Evolutionary conservation across 345 rosid species (phyloP).

Genomic region (Syzygium aromaticum): DNA sequence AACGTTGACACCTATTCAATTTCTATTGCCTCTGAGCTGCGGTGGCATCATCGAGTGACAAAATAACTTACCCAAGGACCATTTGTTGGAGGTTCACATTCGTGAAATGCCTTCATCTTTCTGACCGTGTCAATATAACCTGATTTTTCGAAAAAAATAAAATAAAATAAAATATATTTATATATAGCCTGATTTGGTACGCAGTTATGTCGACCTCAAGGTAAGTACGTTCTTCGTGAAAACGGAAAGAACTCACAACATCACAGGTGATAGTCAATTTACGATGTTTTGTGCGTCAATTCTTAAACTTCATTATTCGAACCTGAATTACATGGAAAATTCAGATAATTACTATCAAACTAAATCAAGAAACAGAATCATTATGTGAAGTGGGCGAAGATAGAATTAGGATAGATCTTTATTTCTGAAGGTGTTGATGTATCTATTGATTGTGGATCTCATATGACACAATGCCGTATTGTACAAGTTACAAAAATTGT

Average conservation of each 20-base stretch:
- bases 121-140: background rate
- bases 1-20: background rate
- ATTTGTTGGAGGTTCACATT: background rate
- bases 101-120: background rate
- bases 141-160: background rate
- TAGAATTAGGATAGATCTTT: background rate
- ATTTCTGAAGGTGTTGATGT: background rate
- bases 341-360: background rate
- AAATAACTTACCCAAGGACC: background rate
- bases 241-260: background rate
- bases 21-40: background rate
- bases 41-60: background rate
- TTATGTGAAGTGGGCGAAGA: background rate
- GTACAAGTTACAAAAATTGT: background rate
- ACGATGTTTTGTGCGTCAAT: background rate
- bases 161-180: too few species aligned
- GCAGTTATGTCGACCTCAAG: background rate
- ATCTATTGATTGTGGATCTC: background rate
- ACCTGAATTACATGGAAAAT: background rate
- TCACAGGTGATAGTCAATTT: background rate
- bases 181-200: background rate
- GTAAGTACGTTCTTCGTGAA: background rate
- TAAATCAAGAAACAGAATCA: background rate
- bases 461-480: background rate
- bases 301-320: background rate